Evolutionary conservation across 345 rosid species (phyloP).

Genomic region (Ceriops tagal): DNA sequence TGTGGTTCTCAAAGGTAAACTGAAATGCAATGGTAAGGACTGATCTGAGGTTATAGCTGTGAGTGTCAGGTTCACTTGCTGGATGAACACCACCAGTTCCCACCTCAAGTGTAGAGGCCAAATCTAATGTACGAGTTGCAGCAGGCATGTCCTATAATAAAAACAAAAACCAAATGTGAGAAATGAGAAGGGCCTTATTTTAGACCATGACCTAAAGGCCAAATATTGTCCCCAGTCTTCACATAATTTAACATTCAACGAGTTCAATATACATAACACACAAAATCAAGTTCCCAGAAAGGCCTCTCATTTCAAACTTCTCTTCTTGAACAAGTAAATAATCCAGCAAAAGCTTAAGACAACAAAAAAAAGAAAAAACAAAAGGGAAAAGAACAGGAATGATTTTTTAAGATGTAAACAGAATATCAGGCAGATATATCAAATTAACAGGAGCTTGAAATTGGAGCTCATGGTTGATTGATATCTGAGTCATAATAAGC

Average conservation of each 20-base stretch:
- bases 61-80: slow-evolving; percentile 49
- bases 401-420: neutral
- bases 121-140: slow-evolving; percentile 71
- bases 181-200: neutral
- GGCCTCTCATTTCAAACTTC: neutral
- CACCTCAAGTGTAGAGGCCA: slow-evolving; percentile 84
- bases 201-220: too few species aligned
- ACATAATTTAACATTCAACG: too few species aligned
- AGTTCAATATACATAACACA: too few species aligned
- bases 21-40: slow-evolving; percentile 95
- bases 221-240: too few species aligned
- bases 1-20: slow-evolving; percentile 74
- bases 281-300: neutral
- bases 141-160: slow-evolving; percentile 53
- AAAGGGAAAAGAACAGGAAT: neutral
- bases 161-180: slow-evolving; percentile 2
- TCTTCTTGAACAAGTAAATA: neutral
- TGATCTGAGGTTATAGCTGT: slow-evolving; percentile 62
- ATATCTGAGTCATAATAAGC: too few species aligned
- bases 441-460: too few species aligned
- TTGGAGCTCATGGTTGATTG: too few species aligned
- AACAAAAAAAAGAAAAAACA: neutral
- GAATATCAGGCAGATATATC: neutral
- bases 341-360: neutral
- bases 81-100: slow-evolving; percentile 57